A percentile compares a stretch with the other conserved stretches of the same genome.
Conservation (phyloP, 768 basidiomycete species). For the Mycena albidolilacea region DNA sequence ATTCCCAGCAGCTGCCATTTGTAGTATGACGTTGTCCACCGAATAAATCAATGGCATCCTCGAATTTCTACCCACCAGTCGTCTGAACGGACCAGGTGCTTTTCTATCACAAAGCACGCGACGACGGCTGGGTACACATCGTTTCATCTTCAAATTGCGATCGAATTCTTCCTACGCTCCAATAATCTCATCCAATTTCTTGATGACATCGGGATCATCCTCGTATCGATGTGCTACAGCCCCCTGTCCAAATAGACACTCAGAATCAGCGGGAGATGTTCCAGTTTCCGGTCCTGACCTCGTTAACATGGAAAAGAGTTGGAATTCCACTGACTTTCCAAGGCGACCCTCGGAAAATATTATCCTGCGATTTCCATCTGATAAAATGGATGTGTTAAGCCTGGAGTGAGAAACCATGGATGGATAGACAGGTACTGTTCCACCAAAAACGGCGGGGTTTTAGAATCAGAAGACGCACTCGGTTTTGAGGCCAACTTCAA, state of each 20-base stretch:
- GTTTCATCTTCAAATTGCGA: background rate
- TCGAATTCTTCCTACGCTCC: background rate
- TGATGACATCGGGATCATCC: background rate
- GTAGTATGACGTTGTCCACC: no score
- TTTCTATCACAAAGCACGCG: background rate
- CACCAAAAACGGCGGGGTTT: no score
- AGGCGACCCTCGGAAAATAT: background rate
- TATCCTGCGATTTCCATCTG: background rate
- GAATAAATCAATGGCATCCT: no score
- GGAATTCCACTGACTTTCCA: background rate
- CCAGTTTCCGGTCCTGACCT: background rate
- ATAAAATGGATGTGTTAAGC: background rate
- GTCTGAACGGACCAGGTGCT: no score
- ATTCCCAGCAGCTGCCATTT: no score
- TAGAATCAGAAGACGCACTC: background rate
- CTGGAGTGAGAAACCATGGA: background rate
- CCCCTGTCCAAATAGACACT: background rate
- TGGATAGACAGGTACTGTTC: no score
- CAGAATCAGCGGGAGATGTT: background rate
- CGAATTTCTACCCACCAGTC: no score
- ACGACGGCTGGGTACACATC: no score
- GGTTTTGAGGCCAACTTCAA: background rate
- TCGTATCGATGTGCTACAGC: background rate
- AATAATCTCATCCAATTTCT: constrained; percentile 2
- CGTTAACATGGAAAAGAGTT: background rate